Base-by-base conservation (phyloP, 805 yeast genomes). In the Candida chilensis region DNA sequence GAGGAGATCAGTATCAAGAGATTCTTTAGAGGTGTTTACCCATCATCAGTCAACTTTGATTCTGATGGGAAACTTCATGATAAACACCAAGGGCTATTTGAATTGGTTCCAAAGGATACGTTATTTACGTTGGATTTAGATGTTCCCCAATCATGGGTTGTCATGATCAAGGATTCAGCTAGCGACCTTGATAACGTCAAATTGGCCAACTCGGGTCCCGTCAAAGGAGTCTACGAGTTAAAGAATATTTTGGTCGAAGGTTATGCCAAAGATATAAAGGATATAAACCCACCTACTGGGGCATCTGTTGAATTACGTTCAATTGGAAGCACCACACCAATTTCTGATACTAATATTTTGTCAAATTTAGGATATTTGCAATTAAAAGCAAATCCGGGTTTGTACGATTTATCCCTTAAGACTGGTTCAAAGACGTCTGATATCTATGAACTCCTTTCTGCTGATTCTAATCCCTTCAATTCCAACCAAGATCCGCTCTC, bases 311-410 rank as follows among this genome's bases (percentile, higher is more conserved):
- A 63, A 14, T 45, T 77, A 1, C 13, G 24, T 6, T 39, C 38
- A 28, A 17, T 29, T 12, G 48, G 45, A 13, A 14, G 47, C 32
- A 11, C 28, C 6, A 5, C 13, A 9, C n/a, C 16, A 2, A 11
- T 37, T n/a, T 57, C 67, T 1, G 85, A 77, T 38, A 79, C 95
- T 0, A 60, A 55, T 22, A 75, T 87, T 1, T 82, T 90, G 92
- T 68, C 78, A 1, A 78, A 82, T 24, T 60, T 79, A 37, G 96
- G 96, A 0, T 90, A 90, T 50, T 71, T 81, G 32, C 96, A 88
- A 52, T 58, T 92, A 27, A 72, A 71, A 37, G 75, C 81, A 0
- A 63, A 61, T 30, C 92, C 94, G 1, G 95, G 95, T 0, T 27
- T 63, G 3, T 83, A 84, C 79, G 48, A 55, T 2, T 47, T 84